A percentile compares a stretch with the other conserved stretches of the same genome.
Conservation (phyloP, 208 protist species). For the Crithidia acanthocephali region DNA sequence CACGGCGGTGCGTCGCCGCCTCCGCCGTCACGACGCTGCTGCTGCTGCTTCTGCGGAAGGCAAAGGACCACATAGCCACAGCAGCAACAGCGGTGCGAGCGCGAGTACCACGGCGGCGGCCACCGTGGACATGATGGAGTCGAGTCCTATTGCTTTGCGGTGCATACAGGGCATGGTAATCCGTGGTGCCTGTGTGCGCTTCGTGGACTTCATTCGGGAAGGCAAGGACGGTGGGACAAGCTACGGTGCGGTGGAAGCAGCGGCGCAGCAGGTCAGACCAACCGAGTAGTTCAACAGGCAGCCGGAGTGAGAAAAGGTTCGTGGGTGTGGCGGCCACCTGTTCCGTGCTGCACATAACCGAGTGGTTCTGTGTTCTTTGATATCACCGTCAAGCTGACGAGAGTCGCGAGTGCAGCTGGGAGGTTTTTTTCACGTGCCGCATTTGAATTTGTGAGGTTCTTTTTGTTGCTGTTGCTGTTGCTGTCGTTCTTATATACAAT, state of each 20-base stretch:
- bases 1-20: constrained; percentile 51
- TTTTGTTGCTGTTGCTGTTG: too few relatives aligned
- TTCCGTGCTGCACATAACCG: too few relatives aligned
- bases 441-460: too few relatives aligned
- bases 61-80: background rate
- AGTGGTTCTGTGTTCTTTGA: too few relatives aligned
- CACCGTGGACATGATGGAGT: constrained; percentile 32
- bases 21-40: background rate
- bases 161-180: constrained; percentile 69
- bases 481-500: too few relatives aligned
- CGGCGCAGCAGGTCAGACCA: constrained; percentile 34
- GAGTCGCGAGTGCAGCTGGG: too few relatives aligned
- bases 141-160: constrained; percentile 52
- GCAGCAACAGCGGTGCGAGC: background rate
- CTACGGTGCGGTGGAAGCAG: constrained; percentile 51
- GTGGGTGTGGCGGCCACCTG: too few relatives aligned
- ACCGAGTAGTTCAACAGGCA: constrained; percentile 16
- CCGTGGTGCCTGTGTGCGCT: constrained; percentile 66
- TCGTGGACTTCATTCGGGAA: constrained; percentile 70
- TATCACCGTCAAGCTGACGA: too few relatives aligned
- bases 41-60: background rate
- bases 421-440: too few relatives aligned
- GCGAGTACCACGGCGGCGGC: background rate
- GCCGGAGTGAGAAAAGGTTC: too few relatives aligned
- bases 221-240: constrained; percentile 45